A percentile compares a stretch with the other conserved stretches of the same genome.
Conservation (phyloP, 2,329 filamentous ascomycete species). For the Colletotrichum musicola region DNA sequence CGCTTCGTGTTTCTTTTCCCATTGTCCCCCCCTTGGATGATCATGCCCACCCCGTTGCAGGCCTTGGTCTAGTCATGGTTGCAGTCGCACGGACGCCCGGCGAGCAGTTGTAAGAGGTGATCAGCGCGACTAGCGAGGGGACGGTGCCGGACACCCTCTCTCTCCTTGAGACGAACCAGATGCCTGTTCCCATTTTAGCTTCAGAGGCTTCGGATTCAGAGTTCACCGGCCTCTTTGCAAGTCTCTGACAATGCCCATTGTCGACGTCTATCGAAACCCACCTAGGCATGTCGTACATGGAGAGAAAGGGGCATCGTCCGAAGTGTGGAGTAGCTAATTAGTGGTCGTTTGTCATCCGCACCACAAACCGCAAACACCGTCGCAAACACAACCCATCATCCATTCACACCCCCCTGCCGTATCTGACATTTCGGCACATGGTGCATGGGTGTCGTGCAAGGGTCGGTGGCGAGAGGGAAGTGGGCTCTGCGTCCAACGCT, state of each 20-base stretch:
- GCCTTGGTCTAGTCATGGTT: slow-evolving; percentile 9
- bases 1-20: neutral
- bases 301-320: slow-evolving; percentile 23
- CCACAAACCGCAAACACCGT: no score
- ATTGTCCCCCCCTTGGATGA: neutral
- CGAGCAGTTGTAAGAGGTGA: neutral
- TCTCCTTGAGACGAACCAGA: neutral
- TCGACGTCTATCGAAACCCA: neutral
- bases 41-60: no score
- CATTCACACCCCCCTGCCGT: no score
- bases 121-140: slow-evolving; percentile 3
- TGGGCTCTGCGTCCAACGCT: neutral
- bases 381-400: no score
- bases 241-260: neutral
- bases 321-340: slow-evolving; percentile 19
- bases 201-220: no score
- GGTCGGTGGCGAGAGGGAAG: neutral
- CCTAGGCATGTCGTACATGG: neutral
- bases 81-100: slow-evolving; percentile 32
- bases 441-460: neutral
- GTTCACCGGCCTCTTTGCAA: neutral
- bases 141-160: neutral
- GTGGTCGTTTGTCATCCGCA: neutral
- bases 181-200: slow-evolving; percentile 6
- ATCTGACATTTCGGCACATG: slow-evolving; percentile 9